Percentiles rank a stretch among this genome's conserved stretches.
These are phyloP conservation scores for Violaceomyces palustris DNA, from an alignment of 1,284 basidiomycete genomes.

Conservation along the genomic window DNA sequence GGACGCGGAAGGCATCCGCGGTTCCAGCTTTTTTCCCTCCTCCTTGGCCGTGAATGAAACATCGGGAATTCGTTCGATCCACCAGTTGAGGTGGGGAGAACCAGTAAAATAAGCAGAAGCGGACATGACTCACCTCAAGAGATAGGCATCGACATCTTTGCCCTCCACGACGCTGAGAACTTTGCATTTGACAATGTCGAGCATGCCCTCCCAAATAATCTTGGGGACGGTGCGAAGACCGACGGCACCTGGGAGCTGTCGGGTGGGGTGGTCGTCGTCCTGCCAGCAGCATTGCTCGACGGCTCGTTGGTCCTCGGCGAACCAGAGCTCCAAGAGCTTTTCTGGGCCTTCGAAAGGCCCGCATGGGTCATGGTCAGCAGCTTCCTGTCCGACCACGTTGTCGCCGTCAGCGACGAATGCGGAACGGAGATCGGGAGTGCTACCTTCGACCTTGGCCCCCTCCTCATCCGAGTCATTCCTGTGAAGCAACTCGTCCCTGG, in stretches of 20 bases:
- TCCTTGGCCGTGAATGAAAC: no score
- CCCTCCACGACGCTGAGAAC: constrained; percentile 85
- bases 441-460: constrained; percentile 10
- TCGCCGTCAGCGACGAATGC: constrained; percentile 12
- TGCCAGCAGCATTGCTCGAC: constrained; percentile 23
- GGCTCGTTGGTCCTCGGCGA: constrained; percentile 61
- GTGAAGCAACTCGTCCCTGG: constrained; percentile 17
- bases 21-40: no score
- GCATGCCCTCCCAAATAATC: constrained; percentile 89
- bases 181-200: constrained; percentile 94
- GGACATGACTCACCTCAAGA: constrained; percentile 67
- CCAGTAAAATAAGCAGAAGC: no score
- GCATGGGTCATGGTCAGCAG: constrained; percentile 28
- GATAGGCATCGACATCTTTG: constrained; percentile 84
- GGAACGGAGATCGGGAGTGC: no score
- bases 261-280: constrained; percentile 17
- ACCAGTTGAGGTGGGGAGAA: no score
- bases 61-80: no score
- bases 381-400: constrained; percentile 13
- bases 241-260: no score
- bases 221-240: constrained; percentile 76
- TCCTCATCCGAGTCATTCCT: constrained; percentile 15
- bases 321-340: constrained; percentile 98
- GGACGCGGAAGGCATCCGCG: no score
- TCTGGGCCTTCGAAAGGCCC: constrained; percentile 63